These are phyloP conservation scores for Auricularia cornea DNA, from an alignment of 768 basidiomycete genomes.

Conservation along the genomic window DNA sequence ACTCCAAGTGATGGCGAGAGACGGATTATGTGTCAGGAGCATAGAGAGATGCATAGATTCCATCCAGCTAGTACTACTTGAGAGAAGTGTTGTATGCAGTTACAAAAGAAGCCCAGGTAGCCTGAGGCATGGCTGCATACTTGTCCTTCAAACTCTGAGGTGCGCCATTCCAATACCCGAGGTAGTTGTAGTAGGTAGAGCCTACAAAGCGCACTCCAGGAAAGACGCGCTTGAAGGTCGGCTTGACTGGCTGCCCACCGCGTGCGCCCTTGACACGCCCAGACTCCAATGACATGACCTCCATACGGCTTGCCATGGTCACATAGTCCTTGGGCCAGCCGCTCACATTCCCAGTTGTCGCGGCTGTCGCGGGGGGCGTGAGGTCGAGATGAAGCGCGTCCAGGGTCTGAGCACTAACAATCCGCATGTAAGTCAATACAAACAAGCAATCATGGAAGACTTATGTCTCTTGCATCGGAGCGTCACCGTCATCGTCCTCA, in stretches of 20 bases:
- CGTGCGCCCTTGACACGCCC: neutral
- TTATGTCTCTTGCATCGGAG: too few species aligned
- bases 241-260: neutral
- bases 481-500: too few species aligned
- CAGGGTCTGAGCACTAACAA: neutral
- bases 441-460: too few species aligned
- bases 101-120: neutral
- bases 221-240: neutral
- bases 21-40: too few species aligned
- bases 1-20: too few species aligned
- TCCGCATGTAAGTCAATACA: neutral
- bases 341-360: too few species aligned
- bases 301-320: neutral
- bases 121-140: neutral
- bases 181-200: neutral
- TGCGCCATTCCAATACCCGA: neutral
- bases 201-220: neutral
- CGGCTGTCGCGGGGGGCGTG: neutral
- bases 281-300: neutral
- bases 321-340: neutral
- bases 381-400: neutral
- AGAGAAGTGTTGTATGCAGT: too few species aligned
- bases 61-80: too few species aligned
- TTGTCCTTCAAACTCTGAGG: neutral
- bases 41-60: too few species aligned